phyloP scores from a whole-genome alignment of 2,329 filamentous ascomycete genomes.

The Calonectria pteridis region DNA sequence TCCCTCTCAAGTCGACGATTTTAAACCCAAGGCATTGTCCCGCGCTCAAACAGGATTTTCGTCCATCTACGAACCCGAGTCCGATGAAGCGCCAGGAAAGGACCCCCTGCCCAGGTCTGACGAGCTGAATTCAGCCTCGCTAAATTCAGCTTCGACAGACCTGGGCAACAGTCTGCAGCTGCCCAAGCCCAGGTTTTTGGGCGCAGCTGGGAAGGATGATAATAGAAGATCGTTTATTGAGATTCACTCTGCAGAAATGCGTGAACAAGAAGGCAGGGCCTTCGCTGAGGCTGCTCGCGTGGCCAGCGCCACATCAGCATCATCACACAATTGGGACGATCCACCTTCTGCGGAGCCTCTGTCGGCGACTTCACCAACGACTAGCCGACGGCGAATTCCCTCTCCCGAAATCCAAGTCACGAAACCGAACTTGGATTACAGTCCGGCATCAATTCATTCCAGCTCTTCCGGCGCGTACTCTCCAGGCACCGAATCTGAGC shows the following conservation, averaged over 20 bases:
- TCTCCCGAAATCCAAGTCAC: slow-evolving; percentile 45
- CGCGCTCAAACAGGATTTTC: slow-evolving; percentile 44
- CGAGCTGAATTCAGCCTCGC: slow-evolving; percentile 35
- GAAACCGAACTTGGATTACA: slow-evolving; percentile 52
- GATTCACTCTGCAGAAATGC: slow-evolving; percentile 70
- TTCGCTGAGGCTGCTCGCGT: slow-evolving; percentile 63
- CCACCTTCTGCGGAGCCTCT: slow-evolving; percentile 43
- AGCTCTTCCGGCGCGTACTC: slow-evolving; percentile 46
- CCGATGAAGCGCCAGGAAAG: slow-evolving; percentile 34
- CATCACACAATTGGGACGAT: slow-evolving; percentile 50
- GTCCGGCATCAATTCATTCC: slow-evolving; percentile 55
- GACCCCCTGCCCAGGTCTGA: slow-evolving; percentile 30
- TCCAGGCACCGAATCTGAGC: slow-evolving; percentile 33
- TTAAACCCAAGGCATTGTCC: slow-evolving; percentile 64
- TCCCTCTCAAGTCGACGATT: slow-evolving; percentile 54
- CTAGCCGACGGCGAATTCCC: slow-evolving; percentile 39
- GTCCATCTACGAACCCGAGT: slow-evolving; percentile 41
- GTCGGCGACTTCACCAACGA: slow-evolving; percentile 41
- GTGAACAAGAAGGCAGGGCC: slow-evolving; percentile 69
- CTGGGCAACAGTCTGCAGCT: slow-evolving; percentile 41
- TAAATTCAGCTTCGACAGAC: too few species aligned
- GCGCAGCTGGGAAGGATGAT: slow-evolving; percentile 59
- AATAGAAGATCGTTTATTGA: slow-evolving; percentile 70
- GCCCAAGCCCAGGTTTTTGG: slow-evolving; percentile 57
- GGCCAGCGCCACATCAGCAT: slow-evolving; percentile 50